Evolutionary conservation across 164 flowering plant species (phyloP).

Genomic region (Magnolia kwangsiensis): DNA sequence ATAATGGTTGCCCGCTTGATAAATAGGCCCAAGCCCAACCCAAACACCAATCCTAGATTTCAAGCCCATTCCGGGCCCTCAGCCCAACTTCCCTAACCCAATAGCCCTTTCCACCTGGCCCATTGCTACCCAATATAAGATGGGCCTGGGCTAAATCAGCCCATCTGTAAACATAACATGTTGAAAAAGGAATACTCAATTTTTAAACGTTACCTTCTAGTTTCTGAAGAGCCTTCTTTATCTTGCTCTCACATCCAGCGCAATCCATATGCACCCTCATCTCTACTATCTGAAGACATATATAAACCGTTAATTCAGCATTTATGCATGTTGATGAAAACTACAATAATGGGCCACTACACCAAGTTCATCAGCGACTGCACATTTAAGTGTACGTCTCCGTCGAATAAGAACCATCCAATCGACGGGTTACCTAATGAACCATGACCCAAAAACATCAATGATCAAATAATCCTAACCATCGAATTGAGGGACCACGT

Average conservation of each 20-base stretch:
- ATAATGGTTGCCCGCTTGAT: no score
- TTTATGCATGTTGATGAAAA: background rate
- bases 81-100: no score
- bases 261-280: constrained; percentile 70
- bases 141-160: no score
- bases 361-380: background rate
- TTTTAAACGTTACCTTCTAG: background rate
- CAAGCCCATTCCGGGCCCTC: no score
- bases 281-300: constrained; percentile 48
- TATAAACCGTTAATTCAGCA: background rate
- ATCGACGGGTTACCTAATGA: background rate
- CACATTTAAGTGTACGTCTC: background rate
- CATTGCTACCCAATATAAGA: no score
- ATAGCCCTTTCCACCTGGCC: no score
- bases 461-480: background rate
- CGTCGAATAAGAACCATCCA: background rate
- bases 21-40: no score
- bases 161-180: background rate
- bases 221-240: constrained; percentile 53
- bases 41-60: no score
- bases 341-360: background rate
- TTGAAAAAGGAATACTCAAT: no score
- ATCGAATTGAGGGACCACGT: background rate
- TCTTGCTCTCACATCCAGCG: constrained; percentile 61
- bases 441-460: background rate